Evolutionary conservation across 192 early-diverging fungal genomes (phyloP), one percentile per base, ranked within the genome.

Genomic region (Podila epigama): DNA sequence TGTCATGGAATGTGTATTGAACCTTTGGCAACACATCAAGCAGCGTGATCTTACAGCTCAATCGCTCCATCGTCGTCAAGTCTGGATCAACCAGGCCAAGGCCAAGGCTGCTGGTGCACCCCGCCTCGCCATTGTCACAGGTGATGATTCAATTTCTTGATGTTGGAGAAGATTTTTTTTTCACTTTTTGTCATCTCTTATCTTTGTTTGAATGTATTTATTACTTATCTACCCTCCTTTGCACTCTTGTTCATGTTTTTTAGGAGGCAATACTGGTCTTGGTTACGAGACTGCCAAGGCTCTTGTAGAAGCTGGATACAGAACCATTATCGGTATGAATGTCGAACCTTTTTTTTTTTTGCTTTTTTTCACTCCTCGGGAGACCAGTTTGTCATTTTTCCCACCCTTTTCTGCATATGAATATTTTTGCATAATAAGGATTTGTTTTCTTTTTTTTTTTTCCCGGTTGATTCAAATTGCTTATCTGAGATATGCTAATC

Each of bases 191-290:
- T 42, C 39, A 40, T 25, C 20, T 36, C 33, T 34, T 40, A 13
- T 48, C 37, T 15, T 22, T 16, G 35, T 27, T 25, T 27, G 5
- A 31, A 13, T 27, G 28, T 34, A 32, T 51, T 32, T 33, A 32
- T 32, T 15, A 13, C 51, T 51, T 29, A 61, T 3, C 10, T 4
- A 9, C n/a, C 16, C 20, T 28, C 29, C 12, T 22, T 34, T 13
- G n/a, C 5, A 20, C 40, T 31, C 3, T 35, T 12, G 3, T 16
- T 28, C 40, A 11, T 2, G 4, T 60, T 59, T 18, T 31, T 5
- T 33, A 69, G 89, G 89, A 1, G 89, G 87, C 33, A 89, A 89
- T 60, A 75, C 84, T 20, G 89, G 88, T 5, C 79, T 89, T 15
- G 89, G 89, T 10, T 82, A 78, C 20, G 86, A 88, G 52, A 89